Percentiles rank a stretch among this genome's conserved stretches.
phyloP scores from a whole-genome alignment of 352 stramenopile species.

The Globisporangium barbulae region DNA sequence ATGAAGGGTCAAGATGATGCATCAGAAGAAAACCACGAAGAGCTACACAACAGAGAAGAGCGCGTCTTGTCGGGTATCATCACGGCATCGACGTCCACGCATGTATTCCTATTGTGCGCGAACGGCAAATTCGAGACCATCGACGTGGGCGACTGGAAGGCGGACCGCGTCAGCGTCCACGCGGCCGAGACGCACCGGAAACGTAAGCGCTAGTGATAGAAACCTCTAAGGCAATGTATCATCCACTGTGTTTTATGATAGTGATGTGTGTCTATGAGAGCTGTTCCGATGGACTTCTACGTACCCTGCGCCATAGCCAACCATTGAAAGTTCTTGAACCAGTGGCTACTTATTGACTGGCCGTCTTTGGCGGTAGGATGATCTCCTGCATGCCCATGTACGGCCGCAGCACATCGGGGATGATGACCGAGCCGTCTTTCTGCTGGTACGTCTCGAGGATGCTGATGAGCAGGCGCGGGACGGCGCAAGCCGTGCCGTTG shows the following conservation, averaged over 20 bases:
- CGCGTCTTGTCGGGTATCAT: slow-evolving; percentile 40
- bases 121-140: slow-evolving; percentile 41
- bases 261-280: not conserved
- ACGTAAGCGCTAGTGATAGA: slow-evolving; percentile 8
- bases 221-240: not conserved
- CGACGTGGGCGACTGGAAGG: slow-evolving; percentile 41
- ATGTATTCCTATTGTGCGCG: slow-evolving; percentile 41
- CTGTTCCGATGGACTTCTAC: not conserved
- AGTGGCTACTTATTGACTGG: slow-evolving; percentile 12
- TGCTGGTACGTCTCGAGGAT: slow-evolving; percentile 86
- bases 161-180: slow-evolving; percentile 25
- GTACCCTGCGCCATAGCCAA: slow-evolving; percentile 11
- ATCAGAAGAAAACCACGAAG: not conserved
- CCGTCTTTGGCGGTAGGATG: slow-evolving; percentile 27
- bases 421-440: slow-evolving; percentile 68
- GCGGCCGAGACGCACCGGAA: slow-evolving; percentile 9
- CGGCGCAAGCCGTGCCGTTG: slow-evolving; percentile 82
- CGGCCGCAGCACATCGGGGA: slow-evolving; percentile 72
- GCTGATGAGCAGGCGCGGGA: slow-evolving; percentile 81
- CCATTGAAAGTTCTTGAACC: too few relatives aligned
- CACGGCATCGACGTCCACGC: slow-evolving; percentile 38
- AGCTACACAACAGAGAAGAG: slow-evolving; percentile 6
- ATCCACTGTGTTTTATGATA: not conserved
- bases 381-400: slow-evolving; percentile 79
- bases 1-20: not conserved